Evolutionary conservation across 2,329 filamentous ascomycete genomes (phyloP), one percentile per base, ranked within the genome.

Genomic region (Trichophyton equinum): DNA sequence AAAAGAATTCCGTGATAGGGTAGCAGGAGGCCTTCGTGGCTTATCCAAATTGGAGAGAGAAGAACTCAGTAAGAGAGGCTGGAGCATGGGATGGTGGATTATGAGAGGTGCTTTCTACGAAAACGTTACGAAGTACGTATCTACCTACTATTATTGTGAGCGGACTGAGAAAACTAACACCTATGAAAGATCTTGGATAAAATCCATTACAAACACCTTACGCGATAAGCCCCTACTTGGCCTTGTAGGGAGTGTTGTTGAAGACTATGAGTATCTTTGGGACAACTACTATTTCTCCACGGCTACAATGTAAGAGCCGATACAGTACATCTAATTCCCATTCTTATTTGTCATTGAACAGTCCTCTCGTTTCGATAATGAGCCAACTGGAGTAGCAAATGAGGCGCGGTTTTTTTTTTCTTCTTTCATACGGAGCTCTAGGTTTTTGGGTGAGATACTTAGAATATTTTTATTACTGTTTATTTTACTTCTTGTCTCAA

Each of bases 21-120:
- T 85, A 38, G 82, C 91, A 11, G 84, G 87, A 51, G 86, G 89
- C 33, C 78, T 94, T 63, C 82, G 89, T 57, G 91, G 83, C 0
- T 70, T 94, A 36, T 96, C 92, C 25, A 84, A 87, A 7, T 79
- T 99, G 18, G 94, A 99, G 76, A 84, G 86, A 61, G 92, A 96
- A 66, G 92, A 97, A 77, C 84, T 95, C 80, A 85, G 81, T 70
- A 91, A 89, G 75, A 82, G 94, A 64, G 91, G 88, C 44, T 95
- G 91, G 90, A 85, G 85, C 1, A 86, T 96, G 79, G 88, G 85
- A 20, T 97, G 94, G 92, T 99, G 94, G 94, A 77, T 82, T 27
- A 94, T 99, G 89, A 84, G 92, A 63, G 92, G 94, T n/a, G 91
- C 91, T 1, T 95, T 95, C 68, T 99, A 99, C 74, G 89, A 97